Evolutionary conservation across 2,329 filamentous ascomycete species (phyloP), one percentile per base, ranked within the genome.

Genomic region (Pseudovirgaria hyperparasitica): DNA sequence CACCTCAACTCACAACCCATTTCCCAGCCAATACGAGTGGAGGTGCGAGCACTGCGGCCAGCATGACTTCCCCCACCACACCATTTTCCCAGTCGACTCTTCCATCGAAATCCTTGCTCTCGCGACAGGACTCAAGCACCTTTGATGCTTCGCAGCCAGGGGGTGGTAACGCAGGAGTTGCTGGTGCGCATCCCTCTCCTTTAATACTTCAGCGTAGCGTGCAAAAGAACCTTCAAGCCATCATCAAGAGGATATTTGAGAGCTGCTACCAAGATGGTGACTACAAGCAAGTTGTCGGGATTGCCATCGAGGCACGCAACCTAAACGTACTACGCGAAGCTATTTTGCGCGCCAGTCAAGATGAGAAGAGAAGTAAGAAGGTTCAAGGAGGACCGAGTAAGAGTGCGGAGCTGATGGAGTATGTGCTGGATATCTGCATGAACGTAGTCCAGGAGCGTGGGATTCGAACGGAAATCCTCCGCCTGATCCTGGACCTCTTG

Each of bases 271-370:
- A 72, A 38, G 74, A 85, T 43, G 84, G 81, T 36, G 76, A 84
- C 36, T 98, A 94, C 57, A 77, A 84, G 41, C 90, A 98, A 55
- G 90, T 98, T 6, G 82, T 98, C 22, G 90, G 90, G 30, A 94
- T 98, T 41, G 86, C 90, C 7, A 79, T 98, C 19, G 90, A 98
- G 57, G 85, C 90, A 34, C 82, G 86, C 52, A 92, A 90, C 47
- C 66, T 96, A 11, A 79, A 90, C 30, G 79, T 96, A 17, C 69
- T 98, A 22, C 76, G 81, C 35, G 70, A 76, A 32, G 81, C 90
- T 20, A 94, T 98, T 46, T 71, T 90, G 51, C 76, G 84, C 18
- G 87, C 82, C n/a, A 85, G 75, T 46, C 74, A 86, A 26, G 84
- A 92, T 38, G 82, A 85, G 55, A 84, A 80, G 58, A 68, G 49